Percentiles rank a stretch among this genome's conserved stretches.
Evolutionary conservation across 2,329 filamentous ascomycete genomes (phyloP).

Genomic region (Aspergillus novofumigatus): DNA sequence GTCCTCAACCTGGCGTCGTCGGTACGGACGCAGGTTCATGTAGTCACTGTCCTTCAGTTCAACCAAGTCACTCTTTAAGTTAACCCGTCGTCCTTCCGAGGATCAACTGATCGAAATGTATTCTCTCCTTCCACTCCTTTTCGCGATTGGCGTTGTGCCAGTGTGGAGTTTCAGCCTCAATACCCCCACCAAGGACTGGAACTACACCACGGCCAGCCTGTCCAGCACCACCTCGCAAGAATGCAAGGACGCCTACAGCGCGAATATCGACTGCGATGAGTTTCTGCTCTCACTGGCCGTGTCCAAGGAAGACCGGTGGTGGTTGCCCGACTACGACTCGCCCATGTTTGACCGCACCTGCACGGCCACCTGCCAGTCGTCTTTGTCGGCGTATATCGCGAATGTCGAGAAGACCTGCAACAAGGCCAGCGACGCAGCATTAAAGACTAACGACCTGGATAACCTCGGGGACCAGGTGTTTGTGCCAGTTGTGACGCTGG

Average conservation of each 20-base stretch:
- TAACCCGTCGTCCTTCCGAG: no score
- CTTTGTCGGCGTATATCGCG: slow-evolving; percentile 4
- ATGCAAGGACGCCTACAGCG: slow-evolving; percentile 12
- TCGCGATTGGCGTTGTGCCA: background rate
- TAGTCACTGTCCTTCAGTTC: background rate
- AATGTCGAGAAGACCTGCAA: slow-evolving; percentile 5
- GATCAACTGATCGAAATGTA: background rate
- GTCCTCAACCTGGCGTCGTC: background rate
- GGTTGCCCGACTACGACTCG: background rate
- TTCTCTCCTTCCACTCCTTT: background rate
- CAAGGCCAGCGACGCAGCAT: slow-evolving; percentile 2
- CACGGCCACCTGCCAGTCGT: slow-evolving; percentile 6
- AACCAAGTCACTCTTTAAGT: background rate
- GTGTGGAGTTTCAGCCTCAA: background rate
- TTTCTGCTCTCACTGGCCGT: slow-evolving; percentile 5
- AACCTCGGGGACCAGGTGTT: background rate
- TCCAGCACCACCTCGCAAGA: slow-evolving; percentile 6
- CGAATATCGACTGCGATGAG: slow-evolving; percentile 7
- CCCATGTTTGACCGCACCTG: slow-evolving; percentile 7
- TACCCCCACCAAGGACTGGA: slow-evolving; percentile 1
- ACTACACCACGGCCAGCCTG: slow-evolving; percentile 7
- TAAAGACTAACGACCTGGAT: background rate
- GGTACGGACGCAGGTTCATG: background rate
- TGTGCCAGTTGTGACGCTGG: slow-evolving; percentile 6
- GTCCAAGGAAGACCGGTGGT: slow-evolving; percentile 1